Evolutionary conservation across 192 early-diverging fungal genomes (phyloP).

Genomic region (Dissophora ornata): DNA sequence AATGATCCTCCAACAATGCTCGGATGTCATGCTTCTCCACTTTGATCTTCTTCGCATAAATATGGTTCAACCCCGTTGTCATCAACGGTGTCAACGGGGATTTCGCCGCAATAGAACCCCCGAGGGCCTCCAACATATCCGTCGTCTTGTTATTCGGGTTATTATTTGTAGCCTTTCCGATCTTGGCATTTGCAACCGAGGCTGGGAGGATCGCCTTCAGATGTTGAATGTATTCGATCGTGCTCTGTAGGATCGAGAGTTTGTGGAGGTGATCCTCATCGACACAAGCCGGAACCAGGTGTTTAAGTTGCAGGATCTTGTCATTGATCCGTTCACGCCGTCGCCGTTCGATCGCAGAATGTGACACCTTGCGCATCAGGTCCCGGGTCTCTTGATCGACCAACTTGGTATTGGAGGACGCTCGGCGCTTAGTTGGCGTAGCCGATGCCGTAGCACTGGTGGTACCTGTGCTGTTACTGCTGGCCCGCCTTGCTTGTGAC

Average conservation of each 20-base stretch:
- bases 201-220: slow-evolving; percentile 49
- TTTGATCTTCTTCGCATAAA: slow-evolving; percentile 21
- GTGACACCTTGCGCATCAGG: slow-evolving; percentile 79
- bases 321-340: slow-evolving; percentile 89
- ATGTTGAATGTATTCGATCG: slow-evolving; percentile 78
- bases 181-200: slow-evolving; percentile 25
- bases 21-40: slow-evolving; percentile 20
- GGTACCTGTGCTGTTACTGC: background rate
- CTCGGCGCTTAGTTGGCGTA: slow-evolving; percentile 16
- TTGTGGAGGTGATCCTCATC: slow-evolving; percentile 77
- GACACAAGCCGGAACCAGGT: slow-evolving; percentile 75
- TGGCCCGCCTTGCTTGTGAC: slow-evolving; percentile 17
- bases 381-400: slow-evolving; percentile 70
- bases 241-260: slow-evolving; percentile 73
- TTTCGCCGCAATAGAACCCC: slow-evolving; percentile 24
- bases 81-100: slow-evolving; percentile 38
- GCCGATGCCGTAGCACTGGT: background rate
- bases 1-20: slow-evolving; percentile 9
- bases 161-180: slow-evolving; percentile 40
- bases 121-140: slow-evolving; percentile 48
- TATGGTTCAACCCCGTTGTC: slow-evolving; percentile 40
- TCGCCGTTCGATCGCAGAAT: slow-evolving; percentile 85
- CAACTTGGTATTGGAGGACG: slow-evolving; percentile 26
- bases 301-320: slow-evolving; percentile 79
- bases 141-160: slow-evolving; percentile 55